phyloP scores from a whole-genome alignment of 495 filamentous ascomycete genomes.

The Usnea hakonensis region DNA sequence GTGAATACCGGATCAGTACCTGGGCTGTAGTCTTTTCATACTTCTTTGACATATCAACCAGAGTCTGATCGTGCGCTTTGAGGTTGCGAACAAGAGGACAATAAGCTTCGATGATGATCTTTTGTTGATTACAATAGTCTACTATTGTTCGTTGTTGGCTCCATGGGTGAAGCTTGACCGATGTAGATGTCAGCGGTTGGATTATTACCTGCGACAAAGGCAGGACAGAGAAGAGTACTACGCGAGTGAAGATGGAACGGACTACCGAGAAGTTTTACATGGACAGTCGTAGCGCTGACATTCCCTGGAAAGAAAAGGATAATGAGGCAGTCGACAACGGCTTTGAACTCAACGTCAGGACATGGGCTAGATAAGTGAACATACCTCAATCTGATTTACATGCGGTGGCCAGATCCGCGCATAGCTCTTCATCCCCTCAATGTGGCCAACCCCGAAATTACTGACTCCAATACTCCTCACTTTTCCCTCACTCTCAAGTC shows the following conservation, averaged over 20 bases:
- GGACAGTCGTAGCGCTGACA: no score
- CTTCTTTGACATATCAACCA: conserved; percentile 46
- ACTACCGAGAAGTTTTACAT: no score
- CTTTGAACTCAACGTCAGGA: no score
- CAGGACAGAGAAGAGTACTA: no score
- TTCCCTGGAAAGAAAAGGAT: no score
- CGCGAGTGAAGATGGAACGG: no score
- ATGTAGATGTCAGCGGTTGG: not conserved
- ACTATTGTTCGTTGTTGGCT: conserved; percentile 55
- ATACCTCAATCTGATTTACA: conserved; percentile 64
- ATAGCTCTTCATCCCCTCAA: conserved; percentile 55
- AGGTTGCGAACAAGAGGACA: conserved; percentile 56
- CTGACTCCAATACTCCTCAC: conserved; percentile 60
- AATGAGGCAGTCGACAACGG: no score
- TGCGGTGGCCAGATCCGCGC: conserved; percentile 57
- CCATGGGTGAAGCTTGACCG: conserved; percentile 54
- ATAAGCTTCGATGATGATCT: conserved; percentile 61
- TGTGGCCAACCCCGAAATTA: conserved; percentile 57
- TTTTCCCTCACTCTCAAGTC: conserved; percentile 47
- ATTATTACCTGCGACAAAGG: no score
- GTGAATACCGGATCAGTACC: conserved; percentile 46
- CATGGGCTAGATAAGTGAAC: not conserved
- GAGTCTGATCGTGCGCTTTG: conserved; percentile 49
- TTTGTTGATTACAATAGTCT: conserved; percentile 51
- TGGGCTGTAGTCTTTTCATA: conserved; percentile 45